These are phyloP conservation scores for Ricinus communis DNA, from an alignment of 345 rosid species.

Conservation along the genomic window DNA sequence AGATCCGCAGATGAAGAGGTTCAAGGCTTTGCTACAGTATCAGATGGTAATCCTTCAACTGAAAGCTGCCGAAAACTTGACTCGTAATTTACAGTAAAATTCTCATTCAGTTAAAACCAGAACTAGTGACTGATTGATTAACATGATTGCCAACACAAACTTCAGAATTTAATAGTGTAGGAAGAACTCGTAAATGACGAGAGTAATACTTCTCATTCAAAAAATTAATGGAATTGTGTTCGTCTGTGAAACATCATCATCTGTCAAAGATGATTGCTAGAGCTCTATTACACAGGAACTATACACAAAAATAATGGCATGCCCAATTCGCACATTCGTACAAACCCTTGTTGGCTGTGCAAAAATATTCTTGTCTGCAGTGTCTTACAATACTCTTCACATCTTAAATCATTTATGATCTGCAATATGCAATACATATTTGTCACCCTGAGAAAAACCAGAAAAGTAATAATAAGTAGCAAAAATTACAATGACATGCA, in stretches of 20 bases:
- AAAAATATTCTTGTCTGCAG: not conserved
- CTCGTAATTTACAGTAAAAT: too few relatives aligned
- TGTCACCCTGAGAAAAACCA: not conserved
- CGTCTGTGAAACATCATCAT: not conserved
- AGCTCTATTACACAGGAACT: not conserved
- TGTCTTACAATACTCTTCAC: not conserved
- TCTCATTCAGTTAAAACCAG: too few relatives aligned
- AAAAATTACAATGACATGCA: not conserved
- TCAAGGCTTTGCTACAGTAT: too few relatives aligned
- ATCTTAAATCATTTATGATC: not conserved
- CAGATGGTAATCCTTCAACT: too few relatives aligned
- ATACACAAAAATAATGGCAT: slow-evolving; percentile 3
- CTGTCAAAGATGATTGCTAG: not conserved
- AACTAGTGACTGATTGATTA: too few relatives aligned
- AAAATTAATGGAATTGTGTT: not conserved
- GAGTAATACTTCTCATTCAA: too few relatives aligned
- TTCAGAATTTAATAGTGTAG: too few relatives aligned
- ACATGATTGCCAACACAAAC: too few relatives aligned
- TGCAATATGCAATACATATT: not conserved
- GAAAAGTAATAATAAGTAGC: not conserved
- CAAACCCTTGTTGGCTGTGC: not conserved
- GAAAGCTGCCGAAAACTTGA: too few relatives aligned
- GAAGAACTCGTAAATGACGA: too few relatives aligned
- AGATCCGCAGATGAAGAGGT: too few relatives aligned
- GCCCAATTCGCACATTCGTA: not conserved